phyloP scores from a whole-genome alignment of 2,329 filamentous ascomycete species.

The Incumbomyces delicatus region DNA sequence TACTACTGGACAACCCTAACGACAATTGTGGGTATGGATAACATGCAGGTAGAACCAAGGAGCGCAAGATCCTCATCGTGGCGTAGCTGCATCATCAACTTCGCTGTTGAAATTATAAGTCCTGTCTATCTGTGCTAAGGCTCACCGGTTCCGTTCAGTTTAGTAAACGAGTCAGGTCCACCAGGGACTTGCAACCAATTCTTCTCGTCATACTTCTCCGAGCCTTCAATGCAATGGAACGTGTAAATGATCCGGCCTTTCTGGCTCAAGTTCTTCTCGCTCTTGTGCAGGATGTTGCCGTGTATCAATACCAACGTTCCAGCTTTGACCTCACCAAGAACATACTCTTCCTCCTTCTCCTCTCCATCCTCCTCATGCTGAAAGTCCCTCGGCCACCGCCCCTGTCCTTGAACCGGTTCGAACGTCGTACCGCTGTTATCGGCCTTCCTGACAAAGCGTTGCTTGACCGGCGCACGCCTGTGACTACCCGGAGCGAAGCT shows the following conservation, averaged over 20 bases:
- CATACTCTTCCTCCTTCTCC: conserved; percentile 50
- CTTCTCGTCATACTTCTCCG: conserved; percentile 65
- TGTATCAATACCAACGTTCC: conserved; percentile 89
- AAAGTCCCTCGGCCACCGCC: conserved; percentile 50
- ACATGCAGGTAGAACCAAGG: too few species aligned
- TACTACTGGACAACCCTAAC: too few species aligned
- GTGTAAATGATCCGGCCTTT: conserved; percentile 94
- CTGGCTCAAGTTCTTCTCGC: conserved; percentile 76
- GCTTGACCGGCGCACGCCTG: conserved; percentile 57
- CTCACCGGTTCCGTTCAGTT: conserved; percentile 30
- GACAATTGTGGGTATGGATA: too few species aligned
- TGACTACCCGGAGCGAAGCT: conserved; percentile 80
- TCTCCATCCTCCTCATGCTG: conserved; percentile 31
- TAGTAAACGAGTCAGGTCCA: conserved; percentile 69
- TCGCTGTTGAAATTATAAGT: too few species aligned
- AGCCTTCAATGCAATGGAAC: conserved; percentile 89
- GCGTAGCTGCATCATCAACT: too few species aligned
- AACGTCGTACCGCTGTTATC: conserved; percentile 55
- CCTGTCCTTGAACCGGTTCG: conserved; percentile 48
- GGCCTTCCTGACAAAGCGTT: conserved; percentile 62
- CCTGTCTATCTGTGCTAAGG: too few species aligned
- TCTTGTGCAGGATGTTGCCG: conserved; percentile 92
- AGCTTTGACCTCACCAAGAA: conserved; percentile 77
- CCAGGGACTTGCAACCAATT: conserved; percentile 90
- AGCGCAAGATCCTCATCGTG: too few species aligned